phyloP scores from a whole-genome alignment of 805 yeast genomes.

The Spathaspora girioi region DNA sequence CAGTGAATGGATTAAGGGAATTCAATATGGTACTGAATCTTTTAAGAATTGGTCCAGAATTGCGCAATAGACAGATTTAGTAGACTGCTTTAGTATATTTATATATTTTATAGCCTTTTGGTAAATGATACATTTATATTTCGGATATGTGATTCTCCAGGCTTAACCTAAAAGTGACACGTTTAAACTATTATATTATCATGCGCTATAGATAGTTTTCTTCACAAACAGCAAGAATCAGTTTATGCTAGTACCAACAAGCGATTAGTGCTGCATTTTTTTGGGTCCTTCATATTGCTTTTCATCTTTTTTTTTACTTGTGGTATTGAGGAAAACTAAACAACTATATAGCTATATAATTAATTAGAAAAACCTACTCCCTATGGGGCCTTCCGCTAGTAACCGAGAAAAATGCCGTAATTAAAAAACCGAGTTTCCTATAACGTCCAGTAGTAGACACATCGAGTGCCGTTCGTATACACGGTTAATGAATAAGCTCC shows the following conservation, averaged over 20 bases:
- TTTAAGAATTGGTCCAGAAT: slow-evolving; percentile 52
- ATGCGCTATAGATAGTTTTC: background rate
- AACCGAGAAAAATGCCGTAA: background rate
- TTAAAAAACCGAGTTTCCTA: too few relatives aligned
- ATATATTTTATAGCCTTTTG: background rate
- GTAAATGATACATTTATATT: too few relatives aligned
- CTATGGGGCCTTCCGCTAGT: too few relatives aligned
- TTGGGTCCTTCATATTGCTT: background rate
- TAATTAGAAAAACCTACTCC: too few relatives aligned
- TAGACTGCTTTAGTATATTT: background rate
- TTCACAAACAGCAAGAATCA: background rate
- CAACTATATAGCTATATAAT: too few relatives aligned
- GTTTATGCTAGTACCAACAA: background rate
- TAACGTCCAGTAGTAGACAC: background rate
- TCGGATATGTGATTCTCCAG: too few relatives aligned
- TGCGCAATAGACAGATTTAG: slow-evolving; percentile 17
- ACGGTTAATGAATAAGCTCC: background rate
- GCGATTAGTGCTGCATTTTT: too few relatives aligned
- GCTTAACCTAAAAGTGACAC: too few relatives aligned
- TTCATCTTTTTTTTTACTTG: too few relatives aligned
- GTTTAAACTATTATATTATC: background rate
- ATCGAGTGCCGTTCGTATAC: background rate
- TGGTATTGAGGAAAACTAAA: too few relatives aligned
- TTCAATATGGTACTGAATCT: slow-evolving; percentile 84
- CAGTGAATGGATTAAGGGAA: slow-evolving; percentile 80